These are phyloP conservation scores for Vitis hybrid DNA, from an alignment of 177 flowering plant genomes.

Conservation along the genomic window DNA sequence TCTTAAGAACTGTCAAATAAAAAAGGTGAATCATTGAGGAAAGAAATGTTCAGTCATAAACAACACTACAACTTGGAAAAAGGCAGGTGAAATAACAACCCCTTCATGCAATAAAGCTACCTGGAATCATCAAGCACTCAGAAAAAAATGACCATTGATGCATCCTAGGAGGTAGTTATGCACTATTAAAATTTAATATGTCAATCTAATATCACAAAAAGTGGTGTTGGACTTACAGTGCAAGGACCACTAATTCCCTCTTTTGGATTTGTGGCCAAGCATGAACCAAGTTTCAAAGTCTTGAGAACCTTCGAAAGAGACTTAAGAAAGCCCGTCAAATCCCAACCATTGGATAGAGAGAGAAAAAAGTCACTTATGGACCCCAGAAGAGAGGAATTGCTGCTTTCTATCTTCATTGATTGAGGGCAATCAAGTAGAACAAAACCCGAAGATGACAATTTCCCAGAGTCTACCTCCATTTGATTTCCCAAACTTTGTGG, in stretches of 20 bases:
- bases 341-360: conserved; percentile 92
- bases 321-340: conserved; percentile 69
- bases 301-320: conserved; percentile 86
- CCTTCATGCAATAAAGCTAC: too few relatives aligned
- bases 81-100: neutral
- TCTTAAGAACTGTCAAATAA: neutral
- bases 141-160: too few relatives aligned
- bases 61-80: neutral
- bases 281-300: conserved; percentile 58
- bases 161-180: neutral
- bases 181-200: neutral
- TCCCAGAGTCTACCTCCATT: conserved; percentile 68
- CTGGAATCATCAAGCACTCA: too few relatives aligned
- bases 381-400: conserved; percentile 71
- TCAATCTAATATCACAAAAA: neutral
- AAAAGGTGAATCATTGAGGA: neutral
- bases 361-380: conserved; percentile 86
- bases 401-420: conserved; percentile 74
- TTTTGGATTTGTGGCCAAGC: conserved; percentile 48
- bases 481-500: conserved; percentile 78
- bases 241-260: conserved; percentile 71
- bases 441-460: conserved; percentile 73
- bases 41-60: neutral
- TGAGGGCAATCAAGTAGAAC: conserved; percentile 86
- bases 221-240: conserved; percentile 53